Evolutionary conservation across 1,284 basidiomycete species (phyloP), one percentile per base, ranked within the genome.

Genomic region (Tylopilus orsonianus): DNA sequence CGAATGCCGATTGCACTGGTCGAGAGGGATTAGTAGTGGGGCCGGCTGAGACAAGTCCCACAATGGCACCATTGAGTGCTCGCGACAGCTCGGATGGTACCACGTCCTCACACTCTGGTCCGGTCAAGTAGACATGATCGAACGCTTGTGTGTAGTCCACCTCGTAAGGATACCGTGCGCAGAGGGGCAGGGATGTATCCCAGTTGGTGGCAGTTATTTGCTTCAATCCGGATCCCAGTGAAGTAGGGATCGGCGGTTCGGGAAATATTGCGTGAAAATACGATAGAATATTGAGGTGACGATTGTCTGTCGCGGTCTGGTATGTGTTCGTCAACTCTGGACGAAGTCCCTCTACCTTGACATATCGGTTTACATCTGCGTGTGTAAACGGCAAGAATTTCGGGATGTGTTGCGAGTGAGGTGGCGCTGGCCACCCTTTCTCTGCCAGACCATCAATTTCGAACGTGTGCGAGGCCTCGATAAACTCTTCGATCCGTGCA

Each of bases 31-130:
- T 12, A 30, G 29, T 30, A 12, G 40, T 1, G 12, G 34, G 19
- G 18, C 18, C 32, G 14, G 4, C 13, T 8, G 69, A 69, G 8
- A 92, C 73, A 5, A 96, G 75, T 0, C 79, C 93, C 7, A 97
- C 90, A 19, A 98, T 58, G 1, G 85, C 81, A 0, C 89, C 88
- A 55, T 93, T 93, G 37, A 98, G 71, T 1, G 91, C 91, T 4
- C 80, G 71, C 1, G 70, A 68, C 22, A 90, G 67, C 65, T 93
- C 91, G 7, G 75, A 71, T 3, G 72, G 73, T 0, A 83, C 75
- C 42, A 93, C 81, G 51, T 93, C 90, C 56, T 93, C 89, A 12
- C 74, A 72, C 3, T 87, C 89, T 12, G 86, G 73, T 8, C 90
- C 90, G 0, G 75, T 70, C 26, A 95, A 70, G 38, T 85, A 67